Base-by-base conservation (phyloP, 2,329 filamentous ascomycete genomes). In the Alternaria gaisen region DNA sequence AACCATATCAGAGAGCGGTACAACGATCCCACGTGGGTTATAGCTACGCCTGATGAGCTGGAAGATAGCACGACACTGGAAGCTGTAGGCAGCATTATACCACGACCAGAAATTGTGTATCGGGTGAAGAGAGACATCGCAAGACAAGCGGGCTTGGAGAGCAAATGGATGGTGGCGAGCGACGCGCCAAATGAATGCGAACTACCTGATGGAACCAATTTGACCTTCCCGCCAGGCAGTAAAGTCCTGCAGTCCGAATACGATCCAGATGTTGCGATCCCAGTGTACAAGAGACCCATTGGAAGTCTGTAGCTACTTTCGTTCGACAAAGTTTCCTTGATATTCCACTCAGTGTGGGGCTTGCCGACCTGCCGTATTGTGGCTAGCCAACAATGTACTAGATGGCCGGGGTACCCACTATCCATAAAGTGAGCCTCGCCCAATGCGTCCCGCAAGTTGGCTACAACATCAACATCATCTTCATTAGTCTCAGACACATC, bases 51-150 rank as follows among this genome's bases (percentile, higher is more conserved):
- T 4, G 58, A 58, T 3, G 64, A 66, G 34, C 22, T 51, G 12
- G 58, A 66, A 16, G 41, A 54, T 28, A 52, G 55, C 6, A 56
- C 53, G 1, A 47, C 58, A 26, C 10, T 10, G 11, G 38, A 41
- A 12, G 12, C 50, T 6, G 20, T 56, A 36, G 16, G 47, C 7
- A 63, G 22, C 12, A 53, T 53, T 12, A n/a, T 41, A 4, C 63
- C 63, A n/a, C 48, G 36, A 12, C 57, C 55, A n/a, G 48, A 60
- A 3, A 58, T 54, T 10, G 20, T 64, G 24, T 60, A 60, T 48
- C 41, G 61, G 5, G 11, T 64, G 8, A 58, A 57, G 24, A 18
- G 34, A 20, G 40, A 60, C 3, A 36, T 64, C 5, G 58, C 61
- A 12, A 47, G 32, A 18, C 28, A 34, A 5, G 20, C 53, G 40